Base-by-base conservation (phyloP, 2,329 filamentous ascomycete genomes). In the Chlorencoelia australis region DNA sequence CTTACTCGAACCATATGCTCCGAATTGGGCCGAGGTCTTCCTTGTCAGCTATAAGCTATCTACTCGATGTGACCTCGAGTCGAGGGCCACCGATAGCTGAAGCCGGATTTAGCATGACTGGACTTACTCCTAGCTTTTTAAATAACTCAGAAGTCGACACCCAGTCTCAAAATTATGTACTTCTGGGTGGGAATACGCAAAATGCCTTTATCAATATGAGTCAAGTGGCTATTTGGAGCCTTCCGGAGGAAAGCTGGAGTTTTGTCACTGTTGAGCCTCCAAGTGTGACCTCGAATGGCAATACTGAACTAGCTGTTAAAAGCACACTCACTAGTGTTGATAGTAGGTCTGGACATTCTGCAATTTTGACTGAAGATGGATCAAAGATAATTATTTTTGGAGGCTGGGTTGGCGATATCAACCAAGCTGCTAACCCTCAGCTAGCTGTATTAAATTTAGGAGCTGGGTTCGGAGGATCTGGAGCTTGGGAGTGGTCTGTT, bases 201-300 rank as follows among this genome's bases (percentile, higher is more conserved):
- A 60, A 66, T 11, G 88, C 87, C 0, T 95, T 94, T 55, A 79
- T 95, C 62, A 94, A 95, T 57, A 95, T 94, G 81, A 93, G 85
- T 39, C 84, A 86, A 28, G 75, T 89, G 1, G 89, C 87, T 0
- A 65, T 95, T 2, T 94, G 88, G 68, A 88, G 78, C 36, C 65
- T 95, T 5, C 89, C 89, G 0, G 82, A 93, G 51, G 78, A 87
- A 53, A 79, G 73, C 35, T 96, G 89, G 89, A 80, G 75, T 18
- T 95, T 89, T 56, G 65, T 93, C 17, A 66, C 70, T 1, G 74
- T 88, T n/a, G 63, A 70, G 10, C 59, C 64, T 4, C 62, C 67
- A 2, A 40, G 51, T 11, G 18, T 39, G 19, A 37, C 51, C 11
- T 16, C 38, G 18, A 45, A 45, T 17, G 48, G 60, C 2, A 71